phyloP scores from a whole-genome alignment of 371 early-diverging fungal genomes.

The Ecytonucleospora hepatopenaei region DNA sequence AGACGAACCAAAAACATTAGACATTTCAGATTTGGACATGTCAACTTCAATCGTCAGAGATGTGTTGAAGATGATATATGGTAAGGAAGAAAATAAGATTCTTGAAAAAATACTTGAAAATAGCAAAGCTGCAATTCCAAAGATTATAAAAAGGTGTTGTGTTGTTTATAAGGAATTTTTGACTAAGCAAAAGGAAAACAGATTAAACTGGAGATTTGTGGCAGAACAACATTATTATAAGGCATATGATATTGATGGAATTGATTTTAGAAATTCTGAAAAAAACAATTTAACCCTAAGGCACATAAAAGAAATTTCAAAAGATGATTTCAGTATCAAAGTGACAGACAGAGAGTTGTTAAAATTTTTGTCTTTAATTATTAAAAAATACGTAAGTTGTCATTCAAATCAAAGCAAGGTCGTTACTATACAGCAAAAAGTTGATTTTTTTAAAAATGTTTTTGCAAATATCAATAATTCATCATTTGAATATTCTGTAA shows the following conservation, averaged over 20 bases:
- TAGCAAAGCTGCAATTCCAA: constrained; percentile 77
- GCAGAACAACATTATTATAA: constrained; percentile 83
- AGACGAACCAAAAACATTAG: constrained; percentile 59
- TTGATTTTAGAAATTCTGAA: constrained; percentile 73
- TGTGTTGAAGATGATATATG: constrained; percentile 61
- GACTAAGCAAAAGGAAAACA: constrained; percentile 66
- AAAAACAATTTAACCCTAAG: constrained; percentile 67
- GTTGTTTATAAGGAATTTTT: constrained; percentile 93
- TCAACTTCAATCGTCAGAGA: constrained; percentile 59
- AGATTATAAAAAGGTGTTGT: constrained; percentile 81
- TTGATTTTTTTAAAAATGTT: constrained; percentile 11
- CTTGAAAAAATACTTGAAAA: constrained; percentile 70
- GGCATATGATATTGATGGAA: constrained; percentile 80
- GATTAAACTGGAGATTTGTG: constrained; percentile 82
- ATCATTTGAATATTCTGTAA: constrained; percentile 59
- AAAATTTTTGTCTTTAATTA: constrained; percentile 31
- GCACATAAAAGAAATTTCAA: constrained; percentile 70
- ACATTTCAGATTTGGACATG: constrained; percentile 63
- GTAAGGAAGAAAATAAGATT: constrained; percentile 39
- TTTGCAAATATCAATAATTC: constrained; percentile 9
- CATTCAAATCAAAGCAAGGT: constrained; percentile 22
- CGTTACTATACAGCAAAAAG: constrained; percentile 6
- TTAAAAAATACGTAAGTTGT: constrained; percentile 10
- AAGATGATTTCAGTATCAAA: constrained; percentile 59
- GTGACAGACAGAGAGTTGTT: constrained; percentile 47